phyloP scores from a whole-genome alignment of 2,329 filamentous ascomycete species.

The Chalaropsis ovoidea region DNA sequence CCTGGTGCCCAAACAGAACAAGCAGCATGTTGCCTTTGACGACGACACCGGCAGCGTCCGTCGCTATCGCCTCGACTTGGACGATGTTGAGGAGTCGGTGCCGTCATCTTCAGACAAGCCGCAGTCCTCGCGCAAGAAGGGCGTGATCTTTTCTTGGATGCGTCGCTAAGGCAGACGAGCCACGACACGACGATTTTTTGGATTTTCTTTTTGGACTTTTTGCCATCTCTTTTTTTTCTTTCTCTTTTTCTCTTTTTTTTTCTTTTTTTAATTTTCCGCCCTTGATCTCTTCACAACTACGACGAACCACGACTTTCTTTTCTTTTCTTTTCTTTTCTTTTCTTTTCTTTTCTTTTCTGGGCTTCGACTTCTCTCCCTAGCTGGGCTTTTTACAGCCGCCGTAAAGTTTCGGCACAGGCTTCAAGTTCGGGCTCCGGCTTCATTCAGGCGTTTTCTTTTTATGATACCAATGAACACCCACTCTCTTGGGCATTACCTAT shows the following conservation, averaged over 20 bases:
- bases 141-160: constrained; percentile 17
- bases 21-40: constrained; percentile 46
- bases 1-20: constrained; percentile 43
- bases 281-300: background rate
- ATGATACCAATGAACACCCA: constrained; percentile 9
- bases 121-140: constrained; percentile 13
- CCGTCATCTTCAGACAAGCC: background rate
- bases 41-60: constrained; percentile 55
- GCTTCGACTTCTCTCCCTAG: background rate
- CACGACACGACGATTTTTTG: background rate
- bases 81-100: constrained; percentile 34
- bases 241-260: background rate
- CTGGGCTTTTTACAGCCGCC: background rate
- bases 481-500: background rate
- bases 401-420: background rate
- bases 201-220: too few relatives aligned
- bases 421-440: background rate
- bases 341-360: background rate
- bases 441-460: constrained; percentile 1
- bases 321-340: background rate
- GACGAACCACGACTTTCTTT: constrained; percentile 13
- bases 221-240: background rate
- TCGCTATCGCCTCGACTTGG: constrained; percentile 50
- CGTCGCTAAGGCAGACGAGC: constrained; percentile 14
- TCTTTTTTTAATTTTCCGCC: background rate